phyloP scores from a whole-genome alignment of 2,329 filamentous ascomycete species.

The Aureobasidium sp. region DNA sequence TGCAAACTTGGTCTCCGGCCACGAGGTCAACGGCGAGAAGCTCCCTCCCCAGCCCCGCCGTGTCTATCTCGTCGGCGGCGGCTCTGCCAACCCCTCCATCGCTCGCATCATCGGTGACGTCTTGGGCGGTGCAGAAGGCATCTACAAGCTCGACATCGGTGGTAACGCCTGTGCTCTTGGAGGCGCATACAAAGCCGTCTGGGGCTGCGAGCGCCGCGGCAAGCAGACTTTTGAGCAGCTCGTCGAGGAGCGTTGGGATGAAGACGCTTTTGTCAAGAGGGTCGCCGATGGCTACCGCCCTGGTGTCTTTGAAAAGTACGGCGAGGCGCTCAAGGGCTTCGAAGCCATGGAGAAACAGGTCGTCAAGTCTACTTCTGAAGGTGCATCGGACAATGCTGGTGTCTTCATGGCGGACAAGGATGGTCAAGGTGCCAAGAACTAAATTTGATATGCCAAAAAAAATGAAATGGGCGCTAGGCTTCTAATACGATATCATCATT shows the following conservation, averaged over 20 bases:
- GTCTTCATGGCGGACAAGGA: conserved; percentile 11
- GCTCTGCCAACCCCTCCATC: conserved; percentile 83
- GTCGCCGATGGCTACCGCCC: conserved; percentile 74
- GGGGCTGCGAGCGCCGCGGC: conserved; percentile 66
- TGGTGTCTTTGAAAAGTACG: conserved; percentile 71
- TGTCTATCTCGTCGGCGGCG: conserved; percentile 91
- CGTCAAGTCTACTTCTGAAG: conserved; percentile 32
- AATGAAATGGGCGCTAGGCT: too few relatives aligned
- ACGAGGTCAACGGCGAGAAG: conserved; percentile 35
- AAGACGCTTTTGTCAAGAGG: conserved; percentile 73
- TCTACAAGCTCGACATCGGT: conserved; percentile 89
- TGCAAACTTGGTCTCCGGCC: conserved; percentile 57
- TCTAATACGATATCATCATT: too few relatives aligned
- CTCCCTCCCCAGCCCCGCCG: conserved; percentile 79
- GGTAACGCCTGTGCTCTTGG: conserved; percentile 92
- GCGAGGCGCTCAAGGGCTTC: conserved; percentile 67
- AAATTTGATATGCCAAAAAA: too few relatives aligned
- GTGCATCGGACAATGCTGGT: conserved; percentile 18
- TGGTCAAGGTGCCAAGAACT: conserved; percentile 3
- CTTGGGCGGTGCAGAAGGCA: conserved; percentile 79
- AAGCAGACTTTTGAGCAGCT: conserved; percentile 80
- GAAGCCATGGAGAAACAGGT: conserved; percentile 65
- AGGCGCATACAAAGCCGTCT: conserved; percentile 91
- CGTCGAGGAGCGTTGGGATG: conserved; percentile 76
- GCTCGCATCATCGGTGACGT: conserved; percentile 79